phyloP scores from a whole-genome alignment of 2,329 filamentous ascomycete genomes.

The Aspergillus uvarum region DNA sequence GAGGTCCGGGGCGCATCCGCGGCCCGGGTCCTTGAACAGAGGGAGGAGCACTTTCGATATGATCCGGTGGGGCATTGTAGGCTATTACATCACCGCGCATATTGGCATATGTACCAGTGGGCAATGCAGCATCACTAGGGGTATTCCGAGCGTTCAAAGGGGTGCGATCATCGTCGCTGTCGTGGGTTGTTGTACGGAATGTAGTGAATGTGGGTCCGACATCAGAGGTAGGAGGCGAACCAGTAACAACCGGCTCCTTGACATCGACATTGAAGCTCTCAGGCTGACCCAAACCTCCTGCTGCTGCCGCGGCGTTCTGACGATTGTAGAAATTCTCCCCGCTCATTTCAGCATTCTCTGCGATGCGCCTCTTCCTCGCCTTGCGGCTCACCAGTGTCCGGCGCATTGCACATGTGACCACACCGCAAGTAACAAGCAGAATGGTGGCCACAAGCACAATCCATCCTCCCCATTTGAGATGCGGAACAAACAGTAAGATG shows the following conservation, averaged over 20 bases:
- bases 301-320: slow-evolving; percentile 40
- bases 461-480: slow-evolving; percentile 91
- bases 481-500: slow-evolving; percentile 89
- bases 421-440: slow-evolving; percentile 73
- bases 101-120: slow-evolving; percentile 30
- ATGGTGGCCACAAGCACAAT: slow-evolving; percentile 87
- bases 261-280: slow-evolving; percentile 49
- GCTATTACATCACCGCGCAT: slow-evolving; percentile 30
- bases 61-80: slow-evolving; percentile 37
- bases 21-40: slow-evolving; percentile 26
- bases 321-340: slow-evolving; percentile 86
- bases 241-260: slow-evolving; percentile 57
- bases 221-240: slow-evolving; percentile 53
- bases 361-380: slow-evolving; percentile 87
- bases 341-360: slow-evolving; percentile 95
- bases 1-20: slow-evolving; percentile 42
- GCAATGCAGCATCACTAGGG: slow-evolving; percentile 28
- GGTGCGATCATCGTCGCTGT: slow-evolving; percentile 43
- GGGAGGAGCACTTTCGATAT: slow-evolving; percentile 39
- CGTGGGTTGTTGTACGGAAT: slow-evolving; percentile 35
- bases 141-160: slow-evolving; percentile 38
- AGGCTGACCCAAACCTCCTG: slow-evolving; percentile 15
- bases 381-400: slow-evolving; percentile 88
- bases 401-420: slow-evolving; percentile 93
- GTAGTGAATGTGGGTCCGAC: slow-evolving; percentile 51